Evolutionary conservation across 1,284 basidiomycete genomes (phyloP).

Genomic region (Irpex rosettiformis): DNA sequence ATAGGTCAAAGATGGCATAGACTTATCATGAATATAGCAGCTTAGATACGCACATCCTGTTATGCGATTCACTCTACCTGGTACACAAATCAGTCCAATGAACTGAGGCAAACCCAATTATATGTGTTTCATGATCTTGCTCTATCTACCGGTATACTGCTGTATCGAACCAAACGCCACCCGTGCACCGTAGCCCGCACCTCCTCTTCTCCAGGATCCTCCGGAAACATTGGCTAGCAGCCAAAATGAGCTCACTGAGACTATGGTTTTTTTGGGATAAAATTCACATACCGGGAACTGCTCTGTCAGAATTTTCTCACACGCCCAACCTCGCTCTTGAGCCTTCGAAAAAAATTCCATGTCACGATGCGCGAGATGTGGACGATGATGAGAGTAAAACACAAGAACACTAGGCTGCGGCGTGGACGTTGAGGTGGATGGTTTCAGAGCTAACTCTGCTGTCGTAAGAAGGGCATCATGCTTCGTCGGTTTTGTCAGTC

Average conservation of each 20-base stretch:
- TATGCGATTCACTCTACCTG: no score
- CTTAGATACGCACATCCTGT: no score
- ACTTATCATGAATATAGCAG: no score
- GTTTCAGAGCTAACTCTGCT: conserved; percentile 49
- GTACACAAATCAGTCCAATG: no score
- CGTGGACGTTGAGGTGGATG: conserved; percentile 4
- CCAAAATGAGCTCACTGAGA: no score
- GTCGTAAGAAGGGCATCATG: conserved; percentile 83
- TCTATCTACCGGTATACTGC: neutral
- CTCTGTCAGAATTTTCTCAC: conserved; percentile 69
- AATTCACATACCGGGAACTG: conserved; percentile 50
- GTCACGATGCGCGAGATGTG: conserved; percentile 81
- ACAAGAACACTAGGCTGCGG: conserved; percentile 66
- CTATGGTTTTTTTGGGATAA: no score
- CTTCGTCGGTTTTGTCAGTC: no score
- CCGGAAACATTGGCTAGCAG: conserved; percentile 79
- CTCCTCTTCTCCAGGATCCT: conserved; percentile 77
- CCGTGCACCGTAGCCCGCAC: conserved; percentile 77
- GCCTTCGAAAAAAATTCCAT: conserved; percentile 83
- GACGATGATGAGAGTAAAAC: conserved; percentile 92
- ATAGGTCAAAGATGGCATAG: no score
- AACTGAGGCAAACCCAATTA: no score
- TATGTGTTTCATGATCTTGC: neutral
- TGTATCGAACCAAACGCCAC: conserved; percentile 46
- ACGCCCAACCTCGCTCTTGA: conserved; percentile 65